These are phyloP conservation scores for Pyracantha coccinea DNA, from an alignment of 331 rosid species.

Conservation along the genomic window DNA sequence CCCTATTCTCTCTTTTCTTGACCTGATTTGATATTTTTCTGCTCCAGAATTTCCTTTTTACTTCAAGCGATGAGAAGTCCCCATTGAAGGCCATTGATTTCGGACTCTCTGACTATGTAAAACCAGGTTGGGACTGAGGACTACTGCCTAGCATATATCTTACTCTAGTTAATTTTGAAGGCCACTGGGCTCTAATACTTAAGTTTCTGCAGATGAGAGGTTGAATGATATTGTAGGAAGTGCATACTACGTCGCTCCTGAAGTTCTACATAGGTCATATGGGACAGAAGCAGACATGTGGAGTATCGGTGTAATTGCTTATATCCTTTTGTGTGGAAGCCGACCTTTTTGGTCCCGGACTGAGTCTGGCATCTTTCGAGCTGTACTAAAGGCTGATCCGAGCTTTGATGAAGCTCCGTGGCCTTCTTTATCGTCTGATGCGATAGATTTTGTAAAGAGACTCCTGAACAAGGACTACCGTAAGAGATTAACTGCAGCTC, in stretches of 20 bases:
- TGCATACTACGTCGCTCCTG: constrained; percentile 60
- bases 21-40: constrained; percentile 22
- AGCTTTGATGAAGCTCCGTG: constrained; percentile 88
- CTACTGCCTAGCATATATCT: constrained; percentile 8
- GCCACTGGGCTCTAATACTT: constrained; percentile 9
- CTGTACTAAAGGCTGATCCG: constrained; percentile 84
- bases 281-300: constrained; percentile 96
- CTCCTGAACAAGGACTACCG: constrained; percentile 76
- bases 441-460: constrained; percentile 75
- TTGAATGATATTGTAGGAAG: constrained; percentile 83
- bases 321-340: constrained; percentile 91
- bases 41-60: constrained; percentile 74
- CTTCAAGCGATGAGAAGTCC: constrained; percentile 60
- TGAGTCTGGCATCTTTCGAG: constrained; percentile 85
- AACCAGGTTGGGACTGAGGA: constrained; percentile 58
- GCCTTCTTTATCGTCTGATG: constrained; percentile 79
- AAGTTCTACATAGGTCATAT: constrained; percentile 88
- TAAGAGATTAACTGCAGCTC: constrained; percentile 77
- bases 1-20: constrained; percentile 7
- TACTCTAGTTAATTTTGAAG: neutral
- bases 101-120: constrained; percentile 87
- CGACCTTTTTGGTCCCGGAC: constrained; percentile 98
- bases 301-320: constrained; percentile 97
- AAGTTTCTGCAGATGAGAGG: constrained; percentile 62
- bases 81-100: constrained; percentile 76